Conservation (phyloP, 495 filamentous ascomycete species). For the Aspergillus affinis region DNA sequence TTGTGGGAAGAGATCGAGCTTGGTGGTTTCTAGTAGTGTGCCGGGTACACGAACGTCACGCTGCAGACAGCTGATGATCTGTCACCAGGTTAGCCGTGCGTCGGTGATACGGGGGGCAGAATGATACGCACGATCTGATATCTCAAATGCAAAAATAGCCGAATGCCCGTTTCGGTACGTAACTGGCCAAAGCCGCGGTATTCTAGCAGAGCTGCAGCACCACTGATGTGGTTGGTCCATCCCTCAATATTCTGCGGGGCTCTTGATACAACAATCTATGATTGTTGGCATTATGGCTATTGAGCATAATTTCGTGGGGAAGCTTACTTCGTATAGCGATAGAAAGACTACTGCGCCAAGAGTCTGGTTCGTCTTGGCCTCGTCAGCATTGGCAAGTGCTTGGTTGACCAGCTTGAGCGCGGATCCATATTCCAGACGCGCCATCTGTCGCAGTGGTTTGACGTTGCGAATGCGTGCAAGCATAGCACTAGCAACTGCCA, state of each 20-base stretch:
- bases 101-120: neutral
- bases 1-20: neutral
- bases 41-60: neutral
- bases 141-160: neutral
- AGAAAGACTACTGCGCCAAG: neutral
- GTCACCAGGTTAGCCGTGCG: neutral
- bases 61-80: neutral
- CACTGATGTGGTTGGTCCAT: neutral
- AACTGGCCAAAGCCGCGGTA: neutral
- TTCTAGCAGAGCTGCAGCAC: neutral
- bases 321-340: neutral
- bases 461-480: neutral
- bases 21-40: neutral
- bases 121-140: neutral
- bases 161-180: neutral
- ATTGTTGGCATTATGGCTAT: neutral
- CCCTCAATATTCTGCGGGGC: neutral
- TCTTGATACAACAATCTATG: neutral
- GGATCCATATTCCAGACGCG: neutral
- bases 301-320: neutral
- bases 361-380: neutral
- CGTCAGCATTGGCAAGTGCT: neutral
- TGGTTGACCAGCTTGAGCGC: neutral
- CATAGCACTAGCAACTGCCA: neutral
- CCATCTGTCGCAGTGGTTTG: neutral